Percentiles rank a stretch among this genome's conserved stretches.
These are phyloP conservation scores for Boletus rubescentipes DNA, from an alignment of 768 basidiomycete species.

Conservation along the genomic window DNA sequence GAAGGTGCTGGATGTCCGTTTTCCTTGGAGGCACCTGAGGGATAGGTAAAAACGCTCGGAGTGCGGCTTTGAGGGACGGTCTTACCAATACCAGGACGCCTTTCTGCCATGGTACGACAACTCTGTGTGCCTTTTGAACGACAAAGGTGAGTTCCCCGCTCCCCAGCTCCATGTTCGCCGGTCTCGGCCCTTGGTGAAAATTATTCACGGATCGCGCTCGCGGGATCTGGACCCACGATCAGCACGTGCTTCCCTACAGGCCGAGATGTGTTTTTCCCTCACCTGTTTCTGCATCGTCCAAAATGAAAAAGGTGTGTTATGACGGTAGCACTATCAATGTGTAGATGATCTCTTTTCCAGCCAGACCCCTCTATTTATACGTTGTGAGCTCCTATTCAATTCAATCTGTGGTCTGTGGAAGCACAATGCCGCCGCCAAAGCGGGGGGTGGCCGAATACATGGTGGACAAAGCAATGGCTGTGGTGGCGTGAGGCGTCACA, in stretches of 20 bases:
- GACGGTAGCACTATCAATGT: slow-evolving; percentile 16
- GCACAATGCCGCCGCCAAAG: slow-evolving; percentile 19
- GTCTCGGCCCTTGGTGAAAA: slow-evolving; percentile 6
- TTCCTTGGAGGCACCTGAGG: slow-evolving; percentile 28
- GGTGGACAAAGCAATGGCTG: slow-evolving; percentile 18
- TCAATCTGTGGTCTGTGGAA: slow-evolving; percentile 5
- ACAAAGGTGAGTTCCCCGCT: slow-evolving; percentile 18
- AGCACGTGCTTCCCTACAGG: slow-evolving; percentile 26
- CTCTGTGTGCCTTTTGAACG: slow-evolving; percentile 25
- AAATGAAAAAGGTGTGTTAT: slow-evolving; percentile 28
- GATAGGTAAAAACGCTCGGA: slow-evolving; percentile 7
- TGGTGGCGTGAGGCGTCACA: slow-evolving; percentile 14
- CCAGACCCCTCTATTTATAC: slow-evolving; percentile 16
- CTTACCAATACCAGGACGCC: slow-evolving; percentile 25
- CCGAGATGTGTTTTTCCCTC: slow-evolving; percentile 9
- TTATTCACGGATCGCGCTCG: slow-evolving; percentile 13
- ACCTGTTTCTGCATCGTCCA: slow-evolving; percentile 21
- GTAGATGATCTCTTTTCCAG: slow-evolving; percentile 10
- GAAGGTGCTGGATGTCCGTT: slow-evolving; percentile 5
- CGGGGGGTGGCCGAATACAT: slow-evolving; percentile 11
- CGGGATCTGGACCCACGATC: slow-evolving; percentile 21
- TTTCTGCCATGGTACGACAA: slow-evolving; percentile 17
- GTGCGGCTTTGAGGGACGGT: not conserved
- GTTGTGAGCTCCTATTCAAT: slow-evolving; percentile 1
- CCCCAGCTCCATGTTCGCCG: slow-evolving; percentile 4